A percentile compares a stretch with the other conserved stretches of the same genome.
These are phyloP conservation scores for Hygrophoropsis aurantiaca DNA, from an alignment of 768 basidiomycete species.

Conservation along the genomic window DNA sequence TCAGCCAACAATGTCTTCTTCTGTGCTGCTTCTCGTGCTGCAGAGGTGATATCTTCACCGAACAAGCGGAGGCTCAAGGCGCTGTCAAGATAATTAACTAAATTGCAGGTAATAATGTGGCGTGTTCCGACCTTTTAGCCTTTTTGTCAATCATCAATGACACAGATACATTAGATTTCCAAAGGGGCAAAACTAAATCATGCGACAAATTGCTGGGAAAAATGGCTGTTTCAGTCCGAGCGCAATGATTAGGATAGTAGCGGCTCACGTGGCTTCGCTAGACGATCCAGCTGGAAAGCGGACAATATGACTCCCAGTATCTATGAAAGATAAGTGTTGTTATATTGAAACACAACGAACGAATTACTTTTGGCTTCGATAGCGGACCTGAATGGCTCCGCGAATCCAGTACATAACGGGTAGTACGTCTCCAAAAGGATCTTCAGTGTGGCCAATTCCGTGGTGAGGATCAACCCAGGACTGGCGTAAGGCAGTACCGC, in stretches of 20 bases:
- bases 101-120: neutral
- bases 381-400: slow-evolving; percentile 52
- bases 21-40: slow-evolving; percentile 37
- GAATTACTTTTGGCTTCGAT: slow-evolving; percentile 57
- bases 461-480: slow-evolving; percentile 58
- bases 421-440: slow-evolving; percentile 78
- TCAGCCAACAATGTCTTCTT: slow-evolving; percentile 12
- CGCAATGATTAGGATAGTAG: too few species aligned
- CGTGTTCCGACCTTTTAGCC: slow-evolving; percentile 74
- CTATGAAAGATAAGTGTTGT: slow-evolving; percentile 33
- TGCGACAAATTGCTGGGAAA: slow-evolving; percentile 55
- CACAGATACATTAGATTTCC: slow-evolving; percentile 89
- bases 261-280: slow-evolving; percentile 58
- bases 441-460: slow-evolving; percentile 55
- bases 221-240: too few species aligned
- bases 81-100: slow-evolving; percentile 38
- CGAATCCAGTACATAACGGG: slow-evolving; percentile 68
- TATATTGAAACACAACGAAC: slow-evolving; percentile 3
- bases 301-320: slow-evolving; percentile 69
- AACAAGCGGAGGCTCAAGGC: slow-evolving; percentile 86
- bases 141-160: slow-evolving; percentile 96
- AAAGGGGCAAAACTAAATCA: slow-evolving; percentile 87
- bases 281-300: slow-evolving; percentile 58
- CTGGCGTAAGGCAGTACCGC: slow-evolving; percentile 82
- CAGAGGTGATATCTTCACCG: slow-evolving; percentile 70